A percentile compares a stretch with the other conserved stretches of the same genome.
These are phyloP conservation scores for Boletus rubescentipes DNA, from an alignment of 768 basidiomycete species.

Conservation along the genomic window DNA sequence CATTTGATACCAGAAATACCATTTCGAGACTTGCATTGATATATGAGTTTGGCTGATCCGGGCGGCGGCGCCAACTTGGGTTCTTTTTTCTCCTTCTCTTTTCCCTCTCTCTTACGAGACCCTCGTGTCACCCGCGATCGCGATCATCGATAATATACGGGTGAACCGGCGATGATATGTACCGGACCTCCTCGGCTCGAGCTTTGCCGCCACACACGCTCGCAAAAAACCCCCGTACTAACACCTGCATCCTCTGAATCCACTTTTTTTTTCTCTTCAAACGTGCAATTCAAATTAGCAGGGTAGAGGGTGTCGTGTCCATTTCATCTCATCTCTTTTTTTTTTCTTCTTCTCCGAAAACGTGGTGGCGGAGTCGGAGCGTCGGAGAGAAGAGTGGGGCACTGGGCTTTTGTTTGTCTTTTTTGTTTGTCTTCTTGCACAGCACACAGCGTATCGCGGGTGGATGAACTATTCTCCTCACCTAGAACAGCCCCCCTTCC, in stretches of 20 bases:
- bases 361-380: slow-evolving; percentile 11
- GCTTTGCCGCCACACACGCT: neutral
- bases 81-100: neutral
- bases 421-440: neutral
- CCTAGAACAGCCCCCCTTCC: too few relatives aligned
- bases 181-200: slow-evolving; percentile 11
- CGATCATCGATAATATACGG: slow-evolving; percentile 3
- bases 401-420: neutral
- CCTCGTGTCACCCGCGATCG: slow-evolving; percentile 4
- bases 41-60: slow-evolving; percentile 11
- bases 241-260: too few relatives aligned
- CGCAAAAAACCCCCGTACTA: neutral
- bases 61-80: slow-evolving; percentile 1
- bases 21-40: slow-evolving; percentile 5
- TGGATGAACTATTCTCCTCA: neutral
- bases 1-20: slow-evolving; percentile 18
- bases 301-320: neutral
- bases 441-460: neutral
- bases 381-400: slow-evolving; percentile 14
- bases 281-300: neutral
- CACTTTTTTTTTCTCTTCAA: neutral
- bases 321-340: neutral
- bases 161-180: neutral
- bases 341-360: slow-evolving; percentile 1
- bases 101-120: slow-evolving; percentile 7